These are phyloP conservation scores for Primulina eburnea DNA, from an alignment of 257 asterid genomes.

Conservation along the genomic window DNA sequence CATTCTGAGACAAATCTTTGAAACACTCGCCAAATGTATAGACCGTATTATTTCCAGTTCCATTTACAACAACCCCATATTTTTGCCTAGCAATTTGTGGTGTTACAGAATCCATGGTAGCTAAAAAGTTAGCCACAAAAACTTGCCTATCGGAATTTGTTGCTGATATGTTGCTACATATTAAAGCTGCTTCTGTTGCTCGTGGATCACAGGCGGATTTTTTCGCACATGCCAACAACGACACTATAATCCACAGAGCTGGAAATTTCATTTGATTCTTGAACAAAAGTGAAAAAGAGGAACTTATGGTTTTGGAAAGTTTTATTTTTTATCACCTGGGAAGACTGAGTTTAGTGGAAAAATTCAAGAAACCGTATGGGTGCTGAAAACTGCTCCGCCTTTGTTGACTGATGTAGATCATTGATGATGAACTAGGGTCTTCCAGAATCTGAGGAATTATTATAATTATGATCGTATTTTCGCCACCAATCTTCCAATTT, in stretches of 20 bases:
- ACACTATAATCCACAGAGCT: constrained; percentile 8
- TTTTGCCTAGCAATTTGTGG: constrained; percentile 30
- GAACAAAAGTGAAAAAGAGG: background rate
- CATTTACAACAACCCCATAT: constrained; percentile 43
- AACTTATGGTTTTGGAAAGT: background rate
- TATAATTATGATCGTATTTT: too few relatives aligned
- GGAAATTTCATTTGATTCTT: constrained; percentile 20
- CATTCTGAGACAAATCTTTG: constrained; percentile 56
- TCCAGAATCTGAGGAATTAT: too few relatives aligned
- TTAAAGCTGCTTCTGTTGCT: constrained; percentile 47
- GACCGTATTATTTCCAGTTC: constrained; percentile 51
- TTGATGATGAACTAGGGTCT: too few relatives aligned
- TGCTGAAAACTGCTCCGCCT: too few relatives aligned
- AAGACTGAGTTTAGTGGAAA: too few relatives aligned
- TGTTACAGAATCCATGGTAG: constrained; percentile 47
- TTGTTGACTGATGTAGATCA: too few relatives aligned
- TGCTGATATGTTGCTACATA: constrained; percentile 52
- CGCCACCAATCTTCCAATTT: too few relatives aligned
- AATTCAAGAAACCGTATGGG: too few relatives aligned
- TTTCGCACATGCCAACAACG: constrained; percentile 1
- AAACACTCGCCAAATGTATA: constrained; percentile 64
- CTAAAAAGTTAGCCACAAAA: constrained; percentile 43
- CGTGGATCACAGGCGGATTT: constrained; percentile 43
- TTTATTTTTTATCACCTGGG: too few relatives aligned
- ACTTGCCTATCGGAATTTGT: constrained; percentile 38